phyloP scores from a whole-genome alignment of 2,329 filamentous ascomycete species.

The Fusarium lyarnte region DNA sequence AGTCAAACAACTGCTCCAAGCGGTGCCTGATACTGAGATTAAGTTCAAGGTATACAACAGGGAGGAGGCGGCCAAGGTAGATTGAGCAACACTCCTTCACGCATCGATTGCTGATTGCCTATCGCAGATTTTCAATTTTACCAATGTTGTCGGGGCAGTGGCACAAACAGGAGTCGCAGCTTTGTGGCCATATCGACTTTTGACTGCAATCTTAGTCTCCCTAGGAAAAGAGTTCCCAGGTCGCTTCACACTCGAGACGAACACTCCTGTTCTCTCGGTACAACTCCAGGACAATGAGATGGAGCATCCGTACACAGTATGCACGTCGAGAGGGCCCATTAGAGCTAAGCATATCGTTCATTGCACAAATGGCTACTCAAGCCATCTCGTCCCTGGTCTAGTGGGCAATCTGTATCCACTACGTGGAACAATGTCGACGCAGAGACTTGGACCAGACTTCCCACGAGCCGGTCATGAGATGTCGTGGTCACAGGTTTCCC shows the following conservation, averaged over 20 bases:
- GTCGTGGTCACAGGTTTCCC: constrained; percentile 60
- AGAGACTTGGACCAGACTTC: constrained; percentile 50
- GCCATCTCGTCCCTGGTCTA: constrained; percentile 60
- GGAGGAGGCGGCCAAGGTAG: neutral
- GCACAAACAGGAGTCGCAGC: constrained; percentile 55
- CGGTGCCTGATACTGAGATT: constrained; percentile 11
- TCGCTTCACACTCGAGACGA: constrained; percentile 49
- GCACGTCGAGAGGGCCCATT: constrained; percentile 58
- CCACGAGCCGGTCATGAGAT: constrained; percentile 40
- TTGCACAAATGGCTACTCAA: constrained; percentile 63
- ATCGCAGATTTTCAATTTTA: constrained; percentile 4
- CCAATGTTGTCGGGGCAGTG: constrained; percentile 43
- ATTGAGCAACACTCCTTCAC: neutral
- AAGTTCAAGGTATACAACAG: constrained; percentile 7
- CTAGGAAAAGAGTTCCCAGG: constrained; percentile 46
- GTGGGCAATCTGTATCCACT: constrained; percentile 54
- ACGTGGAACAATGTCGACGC: constrained; percentile 59
- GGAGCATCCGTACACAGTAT: constrained; percentile 50
- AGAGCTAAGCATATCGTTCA: constrained; percentile 61
- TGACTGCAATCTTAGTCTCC: constrained; percentile 52
- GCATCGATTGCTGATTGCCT: fast-evolving
- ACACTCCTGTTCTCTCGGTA: constrained; percentile 46
- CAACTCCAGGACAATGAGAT: constrained; percentile 27
- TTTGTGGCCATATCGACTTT: constrained; percentile 59
- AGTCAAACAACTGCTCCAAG: constrained; percentile 2